Evolutionary conservation across 441 rosid species (phyloP).

Genomic region (Viola pubescens): DNA sequence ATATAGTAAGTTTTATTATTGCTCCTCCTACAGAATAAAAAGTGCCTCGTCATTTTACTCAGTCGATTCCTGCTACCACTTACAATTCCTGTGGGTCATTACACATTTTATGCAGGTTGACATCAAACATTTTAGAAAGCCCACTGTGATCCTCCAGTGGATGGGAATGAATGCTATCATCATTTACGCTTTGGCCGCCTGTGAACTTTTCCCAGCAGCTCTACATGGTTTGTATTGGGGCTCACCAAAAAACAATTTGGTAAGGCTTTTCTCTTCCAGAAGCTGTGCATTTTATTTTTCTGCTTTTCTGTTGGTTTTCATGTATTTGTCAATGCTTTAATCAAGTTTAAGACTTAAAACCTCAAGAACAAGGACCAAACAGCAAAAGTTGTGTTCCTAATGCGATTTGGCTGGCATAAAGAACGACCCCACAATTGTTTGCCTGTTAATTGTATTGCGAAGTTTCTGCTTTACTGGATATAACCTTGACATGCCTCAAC

Average conservation of each 20-base stretch:
- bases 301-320: background rate
- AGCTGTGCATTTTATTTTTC: constrained; percentile 1
- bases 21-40: background rate
- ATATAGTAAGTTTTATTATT: constrained; percentile 32
- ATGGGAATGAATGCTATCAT: constrained; percentile 63
- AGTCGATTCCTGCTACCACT: background rate
- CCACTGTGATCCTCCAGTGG: constrained; percentile 38
- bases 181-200: constrained; percentile 47
- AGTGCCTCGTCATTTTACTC: background rate
- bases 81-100: too few relatives aligned
- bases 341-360: too few relatives aligned
- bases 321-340: too few relatives aligned
- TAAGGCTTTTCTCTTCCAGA: constrained; percentile 17
- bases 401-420: too few relatives aligned
- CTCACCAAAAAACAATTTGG: constrained; percentile 49
- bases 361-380: too few relatives aligned
- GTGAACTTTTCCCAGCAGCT: constrained; percentile 41
- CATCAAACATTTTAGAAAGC: constrained; percentile 33
- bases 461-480: background rate
- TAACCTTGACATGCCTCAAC: too few relatives aligned
- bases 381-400: too few relatives aligned
- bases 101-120: constrained; percentile 41
- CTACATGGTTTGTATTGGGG: constrained; percentile 51
- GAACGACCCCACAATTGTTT: too few relatives aligned
- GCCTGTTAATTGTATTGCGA: background rate